phyloP scores from a whole-genome alignment of 495 filamentous ascomycete genomes.

The Pyronema omphalodes region DNA sequence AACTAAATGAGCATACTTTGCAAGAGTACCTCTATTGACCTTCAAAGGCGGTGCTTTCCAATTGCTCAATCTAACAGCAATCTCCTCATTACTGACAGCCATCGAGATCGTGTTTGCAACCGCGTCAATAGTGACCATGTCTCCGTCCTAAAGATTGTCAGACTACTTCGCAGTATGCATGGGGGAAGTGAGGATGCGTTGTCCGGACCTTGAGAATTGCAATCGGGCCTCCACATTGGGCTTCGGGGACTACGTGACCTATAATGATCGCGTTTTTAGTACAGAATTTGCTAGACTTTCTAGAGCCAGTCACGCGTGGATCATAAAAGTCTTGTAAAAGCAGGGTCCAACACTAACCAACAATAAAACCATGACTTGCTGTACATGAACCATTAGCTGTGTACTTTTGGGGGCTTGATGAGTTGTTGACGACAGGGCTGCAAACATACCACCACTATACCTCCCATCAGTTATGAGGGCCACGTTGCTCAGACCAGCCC shows the following conservation, averaged over 20 bases:
- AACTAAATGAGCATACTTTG: slow-evolving; percentile 69
- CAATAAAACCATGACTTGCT: slow-evolving; percentile 88
- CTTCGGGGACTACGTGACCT: slow-evolving; percentile 84
- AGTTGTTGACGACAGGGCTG: no score
- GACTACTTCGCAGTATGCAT: neutral
- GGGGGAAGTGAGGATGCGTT: slow-evolving; percentile 4
- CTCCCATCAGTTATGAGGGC: slow-evolving; percentile 87
- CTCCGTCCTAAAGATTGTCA: slow-evolving; percentile 37
- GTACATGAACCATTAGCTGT: slow-evolving; percentile 13
- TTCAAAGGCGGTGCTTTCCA: slow-evolving; percentile 59
- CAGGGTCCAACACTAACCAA: slow-evolving; percentile 28
- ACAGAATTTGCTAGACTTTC: slow-evolving; percentile 8
- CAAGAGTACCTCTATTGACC: slow-evolving; percentile 73
- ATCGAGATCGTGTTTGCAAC: slow-evolving; percentile 56
- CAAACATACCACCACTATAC: slow-evolving; percentile 44
- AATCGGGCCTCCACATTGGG: slow-evolving; percentile 31
- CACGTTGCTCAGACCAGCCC: slow-evolving; percentile 70
- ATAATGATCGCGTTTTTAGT: slow-evolving; percentile 9
- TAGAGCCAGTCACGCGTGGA: no score
- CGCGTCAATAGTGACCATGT: slow-evolving; percentile 73
- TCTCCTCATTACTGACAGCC: slow-evolving; percentile 58
- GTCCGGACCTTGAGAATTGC: slow-evolving; percentile 21
- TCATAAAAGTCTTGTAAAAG: no score
- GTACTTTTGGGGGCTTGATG: neutral
- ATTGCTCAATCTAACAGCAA: slow-evolving; percentile 41